Evolutionary conservation across 192 early-diverging fungal species (phyloP).

Genomic region (Entomortierella beljakovae): DNA sequence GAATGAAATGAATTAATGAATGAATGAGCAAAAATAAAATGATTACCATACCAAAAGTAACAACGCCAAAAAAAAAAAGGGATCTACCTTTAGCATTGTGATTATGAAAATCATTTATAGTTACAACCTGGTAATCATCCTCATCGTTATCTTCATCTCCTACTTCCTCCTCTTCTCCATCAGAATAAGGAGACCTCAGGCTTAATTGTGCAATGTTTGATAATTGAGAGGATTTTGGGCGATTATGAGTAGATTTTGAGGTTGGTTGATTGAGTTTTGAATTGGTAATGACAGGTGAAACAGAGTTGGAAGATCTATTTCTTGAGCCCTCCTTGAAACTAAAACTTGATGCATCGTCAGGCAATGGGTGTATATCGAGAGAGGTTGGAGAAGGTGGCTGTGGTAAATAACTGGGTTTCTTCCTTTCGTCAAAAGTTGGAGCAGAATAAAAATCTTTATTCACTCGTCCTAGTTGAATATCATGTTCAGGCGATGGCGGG

Average conservation of each 20-base stretch:
- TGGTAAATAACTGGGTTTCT: conserved; percentile 11
- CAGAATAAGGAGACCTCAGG: not conserved
- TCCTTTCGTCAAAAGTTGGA: conserved; percentile 22
- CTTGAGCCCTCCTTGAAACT: not conserved
- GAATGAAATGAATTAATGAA: too few species aligned
- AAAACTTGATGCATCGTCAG: not conserved
- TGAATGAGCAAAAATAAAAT: not conserved
- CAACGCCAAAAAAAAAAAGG: too few species aligned
- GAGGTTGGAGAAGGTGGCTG: conserved; percentile 14
- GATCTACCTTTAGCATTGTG: too few species aligned
- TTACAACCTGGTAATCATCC: not conserved
- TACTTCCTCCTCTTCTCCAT: not conserved
- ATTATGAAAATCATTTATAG: too few species aligned
- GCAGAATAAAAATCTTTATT: conserved; percentile 30
- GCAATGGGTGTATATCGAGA: conserved; percentile 8
- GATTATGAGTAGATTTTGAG: conserved; percentile 9
- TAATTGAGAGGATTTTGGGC: not conserved
- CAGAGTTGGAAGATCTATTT: conserved; percentile 10
- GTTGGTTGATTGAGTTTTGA: conserved; percentile 1
- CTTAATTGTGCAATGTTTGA: too few species aligned
- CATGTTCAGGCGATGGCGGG: conserved; percentile 13
- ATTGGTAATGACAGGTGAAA: conserved; percentile 6
- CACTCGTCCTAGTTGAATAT: conserved; percentile 6
- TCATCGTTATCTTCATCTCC: conserved; percentile 1
- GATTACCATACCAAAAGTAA: conserved; percentile 3